phyloP scores from a whole-genome alignment of 208 protist genomes.

The Wallacemonas rigidus region DNA sequence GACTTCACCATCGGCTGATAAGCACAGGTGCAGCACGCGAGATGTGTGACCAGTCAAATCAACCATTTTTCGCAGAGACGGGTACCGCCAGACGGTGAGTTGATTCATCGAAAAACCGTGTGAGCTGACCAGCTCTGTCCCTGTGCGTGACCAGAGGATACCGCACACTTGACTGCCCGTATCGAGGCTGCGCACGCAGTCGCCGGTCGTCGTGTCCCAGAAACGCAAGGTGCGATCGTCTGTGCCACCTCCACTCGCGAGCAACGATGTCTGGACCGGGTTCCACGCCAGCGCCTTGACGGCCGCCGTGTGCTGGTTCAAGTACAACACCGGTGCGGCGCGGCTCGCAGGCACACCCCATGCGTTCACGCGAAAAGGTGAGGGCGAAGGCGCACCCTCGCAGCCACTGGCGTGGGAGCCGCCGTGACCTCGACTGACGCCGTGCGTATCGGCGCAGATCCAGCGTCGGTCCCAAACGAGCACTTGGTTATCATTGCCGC shows the following conservation, averaged over 20 bases:
- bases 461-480: slow-evolving; percentile 94
- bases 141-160: slow-evolving; percentile 94
- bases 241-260: slow-evolving; percentile 98
- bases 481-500: slow-evolving; percentile 98
- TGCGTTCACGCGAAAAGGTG: not conserved
- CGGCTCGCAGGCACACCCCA: not conserved
- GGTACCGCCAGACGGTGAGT: slow-evolving; percentile 99
- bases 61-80: slow-evolving; percentile 95
- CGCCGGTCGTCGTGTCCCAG: slow-evolving; percentile 97
- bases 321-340: slow-evolving; percentile 69
- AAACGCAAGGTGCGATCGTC: slow-evolving; percentile 98
- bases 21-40: slow-evolving; percentile 98
- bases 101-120: slow-evolving; percentile 99
- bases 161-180: slow-evolving; percentile 97
- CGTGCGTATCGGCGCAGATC: slow-evolving; percentile 19
- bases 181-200: slow-evolving; percentile 94
- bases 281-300: slow-evolving; percentile 99
- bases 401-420: not conserved
- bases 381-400: not conserved
- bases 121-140: slow-evolving; percentile 97
- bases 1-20: slow-evolving; percentile 96
- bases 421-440: not conserved
- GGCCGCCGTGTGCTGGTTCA: slow-evolving; percentile 95
- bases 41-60: slow-evolving; percentile 98
- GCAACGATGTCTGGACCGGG: slow-evolving; percentile 93